Conservation (phyloP, 768 basidiomycete genomes). For the Boletellus ananas region DNA sequence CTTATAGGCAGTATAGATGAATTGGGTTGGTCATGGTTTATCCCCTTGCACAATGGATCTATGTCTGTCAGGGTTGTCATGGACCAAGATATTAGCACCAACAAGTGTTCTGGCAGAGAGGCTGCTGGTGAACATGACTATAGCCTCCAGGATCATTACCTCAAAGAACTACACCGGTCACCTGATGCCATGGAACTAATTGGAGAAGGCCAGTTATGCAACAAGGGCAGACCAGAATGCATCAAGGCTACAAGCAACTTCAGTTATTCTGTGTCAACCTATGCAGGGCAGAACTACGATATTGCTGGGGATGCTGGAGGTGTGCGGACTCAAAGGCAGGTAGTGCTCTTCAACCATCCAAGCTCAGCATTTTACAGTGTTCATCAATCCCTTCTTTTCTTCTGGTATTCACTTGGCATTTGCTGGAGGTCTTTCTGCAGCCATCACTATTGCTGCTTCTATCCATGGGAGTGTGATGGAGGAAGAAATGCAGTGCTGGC, state of each 20-base stretch:
- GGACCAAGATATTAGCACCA: constrained; percentile 1
- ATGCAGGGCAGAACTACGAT: not conserved
- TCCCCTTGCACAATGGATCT: not conserved
- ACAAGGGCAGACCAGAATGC: not conserved
- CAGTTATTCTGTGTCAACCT: not conserved
- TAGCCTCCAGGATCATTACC: not conserved
- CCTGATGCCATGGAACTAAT: not conserved
- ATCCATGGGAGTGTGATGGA: not conserved
- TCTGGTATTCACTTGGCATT: not conserved
- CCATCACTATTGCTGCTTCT: not conserved
- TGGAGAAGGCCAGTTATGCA: not conserved
- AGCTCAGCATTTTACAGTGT: not conserved
- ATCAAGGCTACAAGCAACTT: constrained; percentile 1
- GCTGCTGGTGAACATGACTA: not conserved
- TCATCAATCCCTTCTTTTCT: constrained; percentile 1
- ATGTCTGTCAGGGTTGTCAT: not conserved
- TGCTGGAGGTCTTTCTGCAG: not conserved
- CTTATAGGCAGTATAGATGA: not conserved
- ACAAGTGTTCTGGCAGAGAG: constrained; percentile 1
- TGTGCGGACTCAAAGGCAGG: not conserved
- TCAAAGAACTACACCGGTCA: not conserved
- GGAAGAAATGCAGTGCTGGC: constrained; percentile 8
- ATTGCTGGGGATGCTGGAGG: constrained; percentile 1
- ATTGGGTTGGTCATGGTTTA: not conserved
- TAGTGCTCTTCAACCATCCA: not conserved